Evolutionary conservation across 108 stramenopile genomes (phyloP).

Genomic region (Parmales sp.): DNA sequence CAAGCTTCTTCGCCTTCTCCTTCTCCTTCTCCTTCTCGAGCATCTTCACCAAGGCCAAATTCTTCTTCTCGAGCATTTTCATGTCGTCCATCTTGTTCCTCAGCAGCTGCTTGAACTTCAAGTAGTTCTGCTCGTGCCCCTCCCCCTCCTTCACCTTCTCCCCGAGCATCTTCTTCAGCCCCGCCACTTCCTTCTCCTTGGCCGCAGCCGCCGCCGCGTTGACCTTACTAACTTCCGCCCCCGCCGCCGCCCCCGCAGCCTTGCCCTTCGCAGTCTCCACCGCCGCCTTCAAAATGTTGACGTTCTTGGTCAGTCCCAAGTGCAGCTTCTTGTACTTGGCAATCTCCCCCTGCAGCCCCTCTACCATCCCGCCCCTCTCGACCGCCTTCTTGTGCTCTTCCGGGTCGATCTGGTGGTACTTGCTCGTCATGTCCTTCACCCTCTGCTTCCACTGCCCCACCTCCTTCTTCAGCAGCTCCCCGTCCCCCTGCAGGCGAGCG

Average conservation of each 20-base stretch:
- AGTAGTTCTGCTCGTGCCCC: slow-evolving; percentile 39
- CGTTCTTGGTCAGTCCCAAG: too few relatives aligned
- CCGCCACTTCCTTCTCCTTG: slow-evolving; percentile 25
- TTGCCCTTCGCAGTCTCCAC: slow-evolving; percentile 51
- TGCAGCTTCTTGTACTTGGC: slow-evolving; percentile 35
- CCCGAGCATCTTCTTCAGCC: slow-evolving; percentile 19
- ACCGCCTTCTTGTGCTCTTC: slow-evolving; percentile 61
- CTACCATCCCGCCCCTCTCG: slow-evolving; percentile 43
- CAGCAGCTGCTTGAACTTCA: slow-evolving; percentile 38
- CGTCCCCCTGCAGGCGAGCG: too few relatives aligned
- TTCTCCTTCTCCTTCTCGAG: slow-evolving; percentile 20
- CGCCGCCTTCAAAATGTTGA: slow-evolving; percentile 46
- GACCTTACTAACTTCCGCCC: slow-evolving; percentile 27
- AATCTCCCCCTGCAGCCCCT: slow-evolving; percentile 41
- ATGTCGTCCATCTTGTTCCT: slow-evolving; percentile 39
- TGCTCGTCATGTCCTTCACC: slow-evolving; percentile 65
- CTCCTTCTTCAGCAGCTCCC: slow-evolving; percentile 64
- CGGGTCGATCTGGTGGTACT: slow-evolving; percentile 81
- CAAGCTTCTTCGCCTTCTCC: slow-evolving; percentile 7
- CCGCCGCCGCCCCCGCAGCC: slow-evolving; percentile 16
- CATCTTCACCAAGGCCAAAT: slow-evolving; percentile 29
- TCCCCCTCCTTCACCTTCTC: slow-evolving; percentile 29
- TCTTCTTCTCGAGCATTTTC: slow-evolving; percentile 26
- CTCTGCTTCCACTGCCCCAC: slow-evolving; percentile 69
- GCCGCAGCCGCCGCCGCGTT: slow-evolving; percentile 13